These are phyloP conservation scores for Mayamaea pseudoterrestris DNA, from an alignment of 108 stramenopile species.

Conservation along the genomic window DNA sequence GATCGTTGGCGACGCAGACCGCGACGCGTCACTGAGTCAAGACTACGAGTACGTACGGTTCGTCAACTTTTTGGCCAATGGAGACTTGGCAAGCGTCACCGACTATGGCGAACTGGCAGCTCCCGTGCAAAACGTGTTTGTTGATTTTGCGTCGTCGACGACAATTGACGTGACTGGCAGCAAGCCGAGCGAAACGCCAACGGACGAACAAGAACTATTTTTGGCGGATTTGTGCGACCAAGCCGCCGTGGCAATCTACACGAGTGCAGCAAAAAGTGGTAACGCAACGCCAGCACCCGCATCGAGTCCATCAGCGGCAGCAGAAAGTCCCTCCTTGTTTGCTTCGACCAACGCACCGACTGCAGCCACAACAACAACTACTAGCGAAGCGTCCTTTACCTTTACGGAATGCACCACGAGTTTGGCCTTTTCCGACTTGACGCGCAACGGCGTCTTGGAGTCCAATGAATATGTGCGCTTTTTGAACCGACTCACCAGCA, in stretches of 20 bases:
- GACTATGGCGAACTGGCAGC: slow-evolving; percentile 13
- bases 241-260: neutral
- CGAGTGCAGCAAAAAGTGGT: neutral
- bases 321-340: neutral
- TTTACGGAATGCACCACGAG: slow-evolving; percentile 12
- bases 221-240: slow-evolving; percentile 15
- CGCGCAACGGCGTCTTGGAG: slow-evolving; percentile 12
- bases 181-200: slow-evolving; percentile 15
- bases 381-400: slow-evolving; percentile 3
- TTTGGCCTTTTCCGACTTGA: slow-evolving; percentile 19
- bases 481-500: slow-evolving; percentile 16
- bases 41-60: slow-evolving; percentile 11
- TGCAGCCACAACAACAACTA: slow-evolving; percentile 1
- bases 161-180: slow-evolving; percentile 21
- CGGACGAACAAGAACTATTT: slow-evolving; percentile 5
- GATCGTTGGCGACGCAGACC: slow-evolving; percentile 16
- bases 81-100: neutral
- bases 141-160: slow-evolving; percentile 1
- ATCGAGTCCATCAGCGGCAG: neutral
- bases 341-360: slow-evolving; percentile 4
- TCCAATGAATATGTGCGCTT: slow-evolving; percentile 25
- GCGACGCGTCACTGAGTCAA: slow-evolving; percentile 12
- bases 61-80: slow-evolving; percentile 9
- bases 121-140: slow-evolving; percentile 11
- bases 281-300: neutral